Base-by-base conservation (phyloP, 2,329 filamentous ascomycete species). In the Colletotrichum tanaceti region DNA sequence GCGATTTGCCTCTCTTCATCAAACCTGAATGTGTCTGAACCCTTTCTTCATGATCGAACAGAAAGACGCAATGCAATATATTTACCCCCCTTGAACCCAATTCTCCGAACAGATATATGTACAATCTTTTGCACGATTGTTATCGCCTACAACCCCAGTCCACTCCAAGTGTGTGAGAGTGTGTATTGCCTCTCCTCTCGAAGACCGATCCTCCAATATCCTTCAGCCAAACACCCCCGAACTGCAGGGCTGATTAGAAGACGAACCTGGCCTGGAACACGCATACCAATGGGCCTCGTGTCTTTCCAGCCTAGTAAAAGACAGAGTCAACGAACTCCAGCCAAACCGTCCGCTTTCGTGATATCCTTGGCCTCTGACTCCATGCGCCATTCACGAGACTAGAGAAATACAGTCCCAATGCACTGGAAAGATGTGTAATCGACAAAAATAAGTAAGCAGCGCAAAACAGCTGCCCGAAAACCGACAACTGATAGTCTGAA, bases 21-120 rank as follows among this genome's bases (percentile, higher is more conserved):
- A 1, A 10, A 9, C 9, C 32, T 13, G 43, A 10, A n/a, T 22
- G 14, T 13, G 20, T 9, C 2, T 20, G 20, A 3, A 41, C 3
- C 4, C 10, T n/a, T n/a, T n/a, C n/a, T 10, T 13, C 24, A 14
- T 16, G n/a, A 18, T n/a, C 43, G 65, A 66, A 60, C 58, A 59
- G 58, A 53, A 55, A 71, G 44, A 58, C 58, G 63, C 66, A 70
- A 73, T 72, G 72, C 68, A 72, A 62, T 72, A 62, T 68, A 68
- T 65, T 72, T 65, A 72, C 64, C 76, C 78, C 76, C 73, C 72
- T 71, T 72, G 67, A 75, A 72, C 71, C 74, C 71, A 73, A 74
- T 77, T 74, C 73, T 74, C 75, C 75, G 70, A 77, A 78, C 78
- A 78, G 77, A 75, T 76, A 78, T 80, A 80, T 81, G 77, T 80